Base-by-base conservation (phyloP, 805 yeast genomes). In the Torulaspora quercuum region DNA sequence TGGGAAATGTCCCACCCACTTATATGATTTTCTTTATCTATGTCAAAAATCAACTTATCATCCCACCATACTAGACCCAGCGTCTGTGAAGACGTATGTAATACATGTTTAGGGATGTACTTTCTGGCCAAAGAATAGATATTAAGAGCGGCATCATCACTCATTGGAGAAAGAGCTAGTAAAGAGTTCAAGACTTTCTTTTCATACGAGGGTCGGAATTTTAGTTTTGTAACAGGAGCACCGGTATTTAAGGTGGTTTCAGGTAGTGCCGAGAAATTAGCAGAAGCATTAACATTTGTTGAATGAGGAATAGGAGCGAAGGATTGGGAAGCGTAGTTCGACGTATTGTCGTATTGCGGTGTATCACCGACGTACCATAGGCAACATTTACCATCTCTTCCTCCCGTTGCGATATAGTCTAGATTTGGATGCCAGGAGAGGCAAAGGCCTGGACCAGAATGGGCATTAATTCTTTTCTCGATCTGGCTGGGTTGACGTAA, bases 331-430 rank as follows among this genome's bases (percentile, higher is more conserved):
- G 21, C 17, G 10, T 30, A 39, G 24, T 28, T 18, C 22, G 27
- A 19, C 20, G 21, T 27, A 15, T 29, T 26, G 7, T 31, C 33
- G 21, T 37, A 23, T 9, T 26, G 36, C 8, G 34, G 18, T 25
- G 37, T 46, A 23, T 58, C 62, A 6, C 65, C 64, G 15, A 59
- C 44, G 31, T 58, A 55, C 65, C 65, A 61, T 9, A 58, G 38
- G 25, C 59, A 57, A 22, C 60, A 53, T 40, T 59, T 58, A 35
- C 82, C 81, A 61, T 92, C 98, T 50, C 97, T 71, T 6, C 98
- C 98, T 10, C 97, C 97, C 13, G 95, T 85, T 4, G 81, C 80
- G 13, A 92, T 73, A 50, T 80, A 84, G 45, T 89, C 95, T 23
- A 71, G 57, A 24, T 78, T 80, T 0, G 94, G 95, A 54, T 89